Evolutionary conservation across 805 yeast genomes (phyloP), one percentile per base, ranked within the genome.

Genomic region (Metschnikowia sp.): DNA sequence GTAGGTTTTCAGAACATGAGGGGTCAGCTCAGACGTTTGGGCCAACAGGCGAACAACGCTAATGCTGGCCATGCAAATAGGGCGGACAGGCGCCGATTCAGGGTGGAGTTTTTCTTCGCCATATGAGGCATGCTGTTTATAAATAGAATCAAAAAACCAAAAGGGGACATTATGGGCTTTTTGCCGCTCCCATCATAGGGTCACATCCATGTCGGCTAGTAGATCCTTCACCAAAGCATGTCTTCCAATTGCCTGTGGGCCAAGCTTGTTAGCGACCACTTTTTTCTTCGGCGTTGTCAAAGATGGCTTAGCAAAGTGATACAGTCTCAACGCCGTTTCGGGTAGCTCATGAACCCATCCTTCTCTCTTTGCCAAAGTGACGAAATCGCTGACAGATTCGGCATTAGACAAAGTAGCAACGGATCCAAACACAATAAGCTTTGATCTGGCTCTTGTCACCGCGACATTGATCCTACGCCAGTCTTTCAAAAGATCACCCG

Each of bases 401-500:
- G 77, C 76, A 26, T 68, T 70, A 29, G 69, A 64, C 53, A 89
- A 66, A 0, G 96, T 86, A 9, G 70, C 68, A 45, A 74, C 75
- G 1, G 96, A 88, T 0, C 99, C 99, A 33, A 94, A 69, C 13
- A 94, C 80, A 12, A 94, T 78, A 37, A 95, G 75, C 64, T 94
- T 94, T 18, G 86, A 77, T 61, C 81, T 83, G 0, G 99, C 92
- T 52, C 99, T 75, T 0, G 98, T 94, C 62, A 94, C 84, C 0
- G 97, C 95, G 32, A 94, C 99, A 65, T 94, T 94, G 40, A 94
- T 78, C 50, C 99, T 77, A 52, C 97, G 75, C 91, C 97, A 85
- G 57, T 94, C 98, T 51, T 78, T 81, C 37, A 94, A 68, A 38
- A 94, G 71, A 29, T 86, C 86, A 0, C 98, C 98, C 1, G 87